Conservation (phyloP, 345 rosid species). For the Melastoma malabathricum region DNA sequence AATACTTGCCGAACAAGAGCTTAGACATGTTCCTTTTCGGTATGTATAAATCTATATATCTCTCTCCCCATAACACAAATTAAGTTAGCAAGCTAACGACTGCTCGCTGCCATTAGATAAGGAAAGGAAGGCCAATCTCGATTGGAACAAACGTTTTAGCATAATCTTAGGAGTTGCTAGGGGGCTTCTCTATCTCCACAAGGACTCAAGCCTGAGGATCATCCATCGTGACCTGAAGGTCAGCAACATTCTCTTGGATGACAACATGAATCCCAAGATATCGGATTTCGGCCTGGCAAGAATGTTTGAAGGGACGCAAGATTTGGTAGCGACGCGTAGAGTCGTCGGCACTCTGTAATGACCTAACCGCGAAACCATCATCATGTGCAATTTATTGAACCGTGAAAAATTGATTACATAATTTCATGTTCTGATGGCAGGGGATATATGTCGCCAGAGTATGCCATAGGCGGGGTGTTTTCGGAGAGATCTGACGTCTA, state of each 20-base stretch:
- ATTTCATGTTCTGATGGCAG: neutral
- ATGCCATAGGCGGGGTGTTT: constrained; percentile 4
- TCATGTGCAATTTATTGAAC: too few relatives aligned
- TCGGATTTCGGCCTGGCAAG: constrained; percentile 31
- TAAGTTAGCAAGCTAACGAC: too few relatives aligned
- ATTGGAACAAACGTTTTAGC: constrained; percentile 16
- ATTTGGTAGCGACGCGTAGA: constrained; percentile 10
- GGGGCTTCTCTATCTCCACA: constrained; percentile 24
- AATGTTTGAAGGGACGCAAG: constrained; percentile 12
- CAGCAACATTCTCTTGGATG: constrained; percentile 22
- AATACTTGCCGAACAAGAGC: constrained; percentile 28
- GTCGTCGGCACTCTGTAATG: constrained; percentile 22
- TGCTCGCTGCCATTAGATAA: constrained; percentile 6
- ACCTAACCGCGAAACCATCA: too few relatives aligned
- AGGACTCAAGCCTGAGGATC: constrained; percentile 18
- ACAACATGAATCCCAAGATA: constrained; percentile 21
- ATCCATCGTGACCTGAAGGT: constrained; percentile 28
- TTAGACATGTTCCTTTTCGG: constrained; percentile 20
- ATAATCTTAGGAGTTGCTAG: constrained; percentile 24
- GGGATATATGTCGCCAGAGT: constrained; percentile 18
- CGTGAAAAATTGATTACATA: too few relatives aligned
- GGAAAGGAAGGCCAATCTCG: constrained; percentile 4
- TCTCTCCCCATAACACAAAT: neutral
- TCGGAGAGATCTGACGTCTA: constrained; percentile 6
- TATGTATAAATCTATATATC: neutral